Conservation (phyloP, 208 protist species). For the Borovskyia barvae region DNA sequence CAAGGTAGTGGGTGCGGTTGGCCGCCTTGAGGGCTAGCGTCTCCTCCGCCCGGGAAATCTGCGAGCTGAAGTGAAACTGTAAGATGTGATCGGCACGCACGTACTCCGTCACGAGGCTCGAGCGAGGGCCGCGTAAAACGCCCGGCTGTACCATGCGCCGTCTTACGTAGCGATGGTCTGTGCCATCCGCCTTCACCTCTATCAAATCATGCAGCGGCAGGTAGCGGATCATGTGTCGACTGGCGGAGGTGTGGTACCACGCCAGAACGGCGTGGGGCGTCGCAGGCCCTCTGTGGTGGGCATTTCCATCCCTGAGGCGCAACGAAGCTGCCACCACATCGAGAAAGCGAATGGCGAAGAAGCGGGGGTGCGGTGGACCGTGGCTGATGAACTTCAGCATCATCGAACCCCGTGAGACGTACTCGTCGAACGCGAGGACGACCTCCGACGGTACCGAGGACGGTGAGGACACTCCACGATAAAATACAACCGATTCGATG, state of each 20-base stretch:
- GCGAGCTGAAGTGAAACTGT: conserved; percentile 51
- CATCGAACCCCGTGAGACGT: conserved; percentile 37
- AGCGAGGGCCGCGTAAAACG: conserved; percentile 33
- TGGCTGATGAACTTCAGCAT: conserved; percentile 57
- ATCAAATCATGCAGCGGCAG: conserved; percentile 55
- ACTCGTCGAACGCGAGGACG: conserved; percentile 69
- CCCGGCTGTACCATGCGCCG: conserved; percentile 36
- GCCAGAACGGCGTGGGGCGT: conserved; percentile 41
- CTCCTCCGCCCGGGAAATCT: conserved; percentile 40
- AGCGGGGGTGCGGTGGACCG: conserved; percentile 56
- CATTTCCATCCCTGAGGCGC: too few species aligned
- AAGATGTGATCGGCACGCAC: conserved; percentile 49
- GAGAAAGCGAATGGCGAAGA: conserved; percentile 65
- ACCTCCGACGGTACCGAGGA: conserved; percentile 48
- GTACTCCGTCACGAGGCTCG: conserved; percentile 35
- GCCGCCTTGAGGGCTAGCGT: conserved; percentile 45
- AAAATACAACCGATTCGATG: conserved; percentile 39
- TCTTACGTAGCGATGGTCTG: conserved; percentile 44
- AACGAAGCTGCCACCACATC: conserved; percentile 12
- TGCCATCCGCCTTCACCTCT: conserved; percentile 34
- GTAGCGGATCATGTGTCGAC: conserved; percentile 53
- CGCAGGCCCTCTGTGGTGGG: too few species aligned
- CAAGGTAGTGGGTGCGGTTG: conserved; percentile 44
- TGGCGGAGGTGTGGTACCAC: conserved; percentile 39
- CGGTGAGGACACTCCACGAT: conserved; percentile 32